Evolutionary conservation across 179 eudicot genomes (phyloP).

Genomic region (Heliamphora pulchella): DNA sequence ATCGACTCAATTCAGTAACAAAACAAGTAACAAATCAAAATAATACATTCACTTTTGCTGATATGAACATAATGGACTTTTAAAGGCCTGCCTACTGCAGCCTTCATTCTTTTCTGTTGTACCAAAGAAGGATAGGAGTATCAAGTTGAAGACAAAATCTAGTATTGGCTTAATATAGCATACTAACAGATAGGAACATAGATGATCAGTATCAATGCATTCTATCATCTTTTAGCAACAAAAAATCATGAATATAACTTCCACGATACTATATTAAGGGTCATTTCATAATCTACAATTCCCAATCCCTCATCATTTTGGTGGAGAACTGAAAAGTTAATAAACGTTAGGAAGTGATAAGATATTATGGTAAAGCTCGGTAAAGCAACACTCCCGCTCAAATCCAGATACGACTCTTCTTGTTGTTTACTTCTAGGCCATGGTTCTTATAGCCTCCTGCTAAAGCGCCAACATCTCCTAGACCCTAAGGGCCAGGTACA

Average conservation of each 20-base stretch:
- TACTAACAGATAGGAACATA: not conserved
- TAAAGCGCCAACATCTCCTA: not conserved
- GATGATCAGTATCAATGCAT: not conserved
- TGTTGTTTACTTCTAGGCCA: not conserved
- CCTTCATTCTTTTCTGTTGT: too few species aligned
- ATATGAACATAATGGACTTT: too few species aligned
- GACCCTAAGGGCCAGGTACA: not conserved
- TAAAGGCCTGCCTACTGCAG: too few species aligned
- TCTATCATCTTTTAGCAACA: not conserved
- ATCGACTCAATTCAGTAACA: too few species aligned
- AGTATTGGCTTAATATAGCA: conserved; percentile 3
- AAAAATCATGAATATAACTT: not conserved
- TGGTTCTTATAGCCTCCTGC: not conserved
- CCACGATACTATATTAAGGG: not conserved
- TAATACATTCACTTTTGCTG: too few species aligned
- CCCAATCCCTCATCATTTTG: not conserved
- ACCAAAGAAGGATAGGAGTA: too few species aligned
- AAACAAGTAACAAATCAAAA: too few species aligned
- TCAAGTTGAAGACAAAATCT: not conserved
- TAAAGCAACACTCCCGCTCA: not conserved
- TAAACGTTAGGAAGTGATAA: not conserved
- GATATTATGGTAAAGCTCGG: not conserved
- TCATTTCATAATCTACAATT: not conserved
- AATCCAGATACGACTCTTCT: not conserved
- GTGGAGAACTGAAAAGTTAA: not conserved